Base-by-base conservation (phyloP, 768 basidiomycete genomes). In the Basidioascus undulatus region DNA sequence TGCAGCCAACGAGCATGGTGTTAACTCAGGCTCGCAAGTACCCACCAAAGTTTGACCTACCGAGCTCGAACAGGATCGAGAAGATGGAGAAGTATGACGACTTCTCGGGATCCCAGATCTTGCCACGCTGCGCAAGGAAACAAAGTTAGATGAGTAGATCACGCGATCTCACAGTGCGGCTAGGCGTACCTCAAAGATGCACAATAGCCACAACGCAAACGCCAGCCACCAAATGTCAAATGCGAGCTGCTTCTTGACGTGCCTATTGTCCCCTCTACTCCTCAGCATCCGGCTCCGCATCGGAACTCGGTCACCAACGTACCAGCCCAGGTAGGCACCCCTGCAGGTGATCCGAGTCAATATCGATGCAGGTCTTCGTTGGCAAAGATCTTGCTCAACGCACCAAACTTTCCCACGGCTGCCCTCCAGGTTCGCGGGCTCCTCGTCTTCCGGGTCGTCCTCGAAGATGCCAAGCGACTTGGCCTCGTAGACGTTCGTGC, bases 161-260 rank as follows among this genome's bases (percentile, higher is more conserved):
- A n/a, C n/a, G n/a, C n/a, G n/a, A n/a, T n/a, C n/a, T n/a, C n/a
- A n/a, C n/a, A n/a, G n/a, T n/a, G n/a, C n/a, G n/a, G n/a, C n/a
- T n/a, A n/a, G 15, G 48, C 66, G 44, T 45, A 80, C 82, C 68
- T 94, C 92, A 46, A 92, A 73, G 48, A 94, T 89, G 55, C 87
- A 94, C 31, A 94, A 64, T 2, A 92, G 57, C 59, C 86, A 84
- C 11, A 94, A 57, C 0, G 81, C 83, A 11, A 82, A 56, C 0
- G 64, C 77, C 18, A 96, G 57, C 84, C 84, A 92, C 89, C 87
- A 92, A 70, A 94, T 83, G 58, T 92, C 87, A 47, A 92, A 94
- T 3, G 87, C 79, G 43, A 98, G 70, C 54, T 98, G 89, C 49
- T 66, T 69, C 35, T 80, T 69, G 10, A 76, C 76, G 54, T 89